These are phyloP conservation scores for Phenoliferia sp. DNA, from an alignment of 1,284 basidiomycete genomes.

Conservation along the genomic window DNA sequence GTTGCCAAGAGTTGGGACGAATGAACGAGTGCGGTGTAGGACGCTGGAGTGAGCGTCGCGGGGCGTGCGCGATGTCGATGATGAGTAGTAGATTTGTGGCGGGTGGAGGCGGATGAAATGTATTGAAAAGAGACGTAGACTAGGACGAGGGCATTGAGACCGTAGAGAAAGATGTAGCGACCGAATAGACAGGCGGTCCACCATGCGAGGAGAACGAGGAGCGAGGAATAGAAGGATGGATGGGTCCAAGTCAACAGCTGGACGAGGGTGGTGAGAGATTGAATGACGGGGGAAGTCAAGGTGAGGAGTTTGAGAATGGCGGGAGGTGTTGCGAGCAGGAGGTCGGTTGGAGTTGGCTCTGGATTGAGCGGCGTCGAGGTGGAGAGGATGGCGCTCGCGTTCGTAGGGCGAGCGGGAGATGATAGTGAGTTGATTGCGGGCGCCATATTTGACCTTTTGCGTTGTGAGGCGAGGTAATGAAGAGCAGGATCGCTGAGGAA, in stretches of 20 bases:
- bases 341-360: conserved; percentile 33
- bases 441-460: conserved; percentile 2
- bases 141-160: conserved; percentile 30
- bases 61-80: conserved; percentile 8
- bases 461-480: conserved; percentile 6
- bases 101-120: conserved; percentile 4
- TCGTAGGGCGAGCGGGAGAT: neutral
- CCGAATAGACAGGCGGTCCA: conserved; percentile 35
- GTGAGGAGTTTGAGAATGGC: conserved; percentile 34
- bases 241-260: conserved; percentile 36
- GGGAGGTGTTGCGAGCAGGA: conserved; percentile 35
- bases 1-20: conserved; percentile 27
- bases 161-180: conserved; percentile 23
- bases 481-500: conserved; percentile 28
- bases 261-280: conserved; percentile 19
- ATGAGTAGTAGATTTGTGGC: neutral
- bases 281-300: conserved; percentile 32
- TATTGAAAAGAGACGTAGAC: conserved; percentile 14
- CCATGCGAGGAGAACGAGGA: conserved; percentile 34
- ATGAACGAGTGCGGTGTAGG: conserved; percentile 29
- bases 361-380: conserved; percentile 21
- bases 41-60: conserved; percentile 27
- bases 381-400: conserved; percentile 17
- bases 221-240: conserved; percentile 27
- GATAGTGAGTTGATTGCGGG: conserved; percentile 3